Evolutionary conservation across 192 early-diverging fungal genomes (phyloP).

Genomic region (Rhizophagus prolifer): DNA sequence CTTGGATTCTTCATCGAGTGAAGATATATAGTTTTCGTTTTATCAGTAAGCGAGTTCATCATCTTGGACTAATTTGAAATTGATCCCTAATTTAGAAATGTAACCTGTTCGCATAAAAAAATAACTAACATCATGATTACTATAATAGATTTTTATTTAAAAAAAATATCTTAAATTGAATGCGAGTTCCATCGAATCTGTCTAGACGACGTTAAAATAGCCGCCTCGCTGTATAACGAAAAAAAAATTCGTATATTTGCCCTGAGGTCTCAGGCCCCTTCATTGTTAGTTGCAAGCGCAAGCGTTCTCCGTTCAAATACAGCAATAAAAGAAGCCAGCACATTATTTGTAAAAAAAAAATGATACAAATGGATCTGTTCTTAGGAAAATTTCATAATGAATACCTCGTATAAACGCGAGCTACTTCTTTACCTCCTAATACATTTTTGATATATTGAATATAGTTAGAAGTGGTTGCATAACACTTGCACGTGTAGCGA

Average conservation of each 20-base stretch:
- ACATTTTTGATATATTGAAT: slow-evolving; percentile 79
- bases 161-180: slow-evolving; percentile 76
- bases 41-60: slow-evolving; percentile 72
- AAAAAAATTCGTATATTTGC: too few species aligned
- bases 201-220: slow-evolving; percentile 79
- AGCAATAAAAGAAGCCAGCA: slow-evolving; percentile 34
- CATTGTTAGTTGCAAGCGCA: too few species aligned
- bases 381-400: not conserved
- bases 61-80: slow-evolving; percentile 71
- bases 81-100: slow-evolving; percentile 79
- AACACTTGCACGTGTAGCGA: slow-evolving; percentile 77
- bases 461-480: slow-evolving; percentile 80
- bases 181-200: slow-evolving; percentile 75
- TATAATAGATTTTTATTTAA: too few species aligned
- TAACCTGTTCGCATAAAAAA: not conserved
- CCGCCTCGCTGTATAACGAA: too few species aligned
- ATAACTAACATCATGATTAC: not conserved
- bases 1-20: slow-evolving; percentile 92
- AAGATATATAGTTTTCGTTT: slow-evolving; percentile 89
- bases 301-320: slow-evolving; percentile 92
- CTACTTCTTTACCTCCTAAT: slow-evolving; percentile 70
- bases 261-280: too few species aligned
- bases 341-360: not conserved
- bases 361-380: too few species aligned
- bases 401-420: slow-evolving; percentile 87